Evolutionary conservation across 83 land plant species (phyloP).

Genomic region (Picea mariana): DNA sequence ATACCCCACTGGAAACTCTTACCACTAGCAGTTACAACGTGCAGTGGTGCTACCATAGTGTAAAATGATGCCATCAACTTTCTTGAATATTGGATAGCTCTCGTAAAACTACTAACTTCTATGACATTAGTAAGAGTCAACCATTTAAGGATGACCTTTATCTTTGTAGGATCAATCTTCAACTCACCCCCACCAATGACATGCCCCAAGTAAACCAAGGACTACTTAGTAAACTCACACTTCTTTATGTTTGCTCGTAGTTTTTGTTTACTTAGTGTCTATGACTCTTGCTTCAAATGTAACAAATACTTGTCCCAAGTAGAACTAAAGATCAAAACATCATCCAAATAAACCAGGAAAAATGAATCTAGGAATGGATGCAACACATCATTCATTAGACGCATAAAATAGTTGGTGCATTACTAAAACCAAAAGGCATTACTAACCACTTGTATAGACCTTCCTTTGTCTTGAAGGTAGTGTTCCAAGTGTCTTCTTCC

Average conservation of each 20-base stretch:
- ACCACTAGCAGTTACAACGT: background rate
- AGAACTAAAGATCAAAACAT: background rate
- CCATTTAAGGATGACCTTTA: background rate
- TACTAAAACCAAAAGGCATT: background rate
- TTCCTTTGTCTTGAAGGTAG: background rate
- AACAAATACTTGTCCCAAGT: background rate
- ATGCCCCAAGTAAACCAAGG: background rate
- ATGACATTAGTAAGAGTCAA: background rate
- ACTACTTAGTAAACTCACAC: background rate
- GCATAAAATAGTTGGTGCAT: background rate
- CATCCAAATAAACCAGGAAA: background rate
- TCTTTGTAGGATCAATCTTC: background rate
- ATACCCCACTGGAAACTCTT: background rate
- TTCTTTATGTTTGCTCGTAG: background rate
- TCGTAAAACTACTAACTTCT: background rate
- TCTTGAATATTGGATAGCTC: background rate
- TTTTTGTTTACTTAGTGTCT: background rate
- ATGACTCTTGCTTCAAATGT: background rate
- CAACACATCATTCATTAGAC: background rate
- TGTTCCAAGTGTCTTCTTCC: background rate
- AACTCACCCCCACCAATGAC: background rate
- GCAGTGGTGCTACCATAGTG: background rate
- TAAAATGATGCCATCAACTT: background rate
- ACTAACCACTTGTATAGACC: background rate
- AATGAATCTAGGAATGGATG: background rate